Base-by-base conservation (phyloP, 2,329 filamentous ascomycete species). In the Sphaerostilbella broomeana region DNA sequence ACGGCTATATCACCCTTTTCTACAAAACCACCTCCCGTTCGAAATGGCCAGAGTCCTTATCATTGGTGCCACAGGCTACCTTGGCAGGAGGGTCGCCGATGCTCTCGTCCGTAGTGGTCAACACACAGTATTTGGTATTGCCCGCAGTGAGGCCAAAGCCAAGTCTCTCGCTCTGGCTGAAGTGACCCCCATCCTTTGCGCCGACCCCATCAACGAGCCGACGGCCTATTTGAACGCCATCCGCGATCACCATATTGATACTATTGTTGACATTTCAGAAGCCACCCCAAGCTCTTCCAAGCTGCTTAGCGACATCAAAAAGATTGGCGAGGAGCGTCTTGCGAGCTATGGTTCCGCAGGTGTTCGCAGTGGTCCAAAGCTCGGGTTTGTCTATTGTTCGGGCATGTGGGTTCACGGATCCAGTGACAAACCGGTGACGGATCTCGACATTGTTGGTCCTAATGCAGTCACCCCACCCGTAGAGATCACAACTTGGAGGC, bases 341-440 rank as follows among this genome's bases (percentile, higher is more conserved):
- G 25, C 29, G 9, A 37, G 22, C 24, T 41, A 41, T 20, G 32
- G 25, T 4, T 24, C 37, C 12, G 33, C 44, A 3, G 44, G 44
- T 16, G 22, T 41, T 18, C 30, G 6, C 16, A 30, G 17, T 4
- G 33, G 37, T 4, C 37, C 44, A 3, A 46, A 46, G 30, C 36
- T 46, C n/a, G 44, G 44, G 4, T 46, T 37, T 22, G 39, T 46
- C n/a, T 41, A 44, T 19, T 41, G 41, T 6, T 46, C 44, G 1
- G 44, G 44, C 9, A 46, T 37, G 2, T 46, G 44, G 44, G 32
- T 44, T 10, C 42, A 46, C 20, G 44, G 44, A 24, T 40, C 33
- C 5, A 34, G 32, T 12, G 15, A 44, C 6, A 19, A 34, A 7
- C 16, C 25, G 12, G 37, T 46, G 4, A 46, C 38, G 25, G 44